Base-by-base conservation (phyloP, 2,329 filamentous ascomycete species). In the Penicillium sp. region DNA sequence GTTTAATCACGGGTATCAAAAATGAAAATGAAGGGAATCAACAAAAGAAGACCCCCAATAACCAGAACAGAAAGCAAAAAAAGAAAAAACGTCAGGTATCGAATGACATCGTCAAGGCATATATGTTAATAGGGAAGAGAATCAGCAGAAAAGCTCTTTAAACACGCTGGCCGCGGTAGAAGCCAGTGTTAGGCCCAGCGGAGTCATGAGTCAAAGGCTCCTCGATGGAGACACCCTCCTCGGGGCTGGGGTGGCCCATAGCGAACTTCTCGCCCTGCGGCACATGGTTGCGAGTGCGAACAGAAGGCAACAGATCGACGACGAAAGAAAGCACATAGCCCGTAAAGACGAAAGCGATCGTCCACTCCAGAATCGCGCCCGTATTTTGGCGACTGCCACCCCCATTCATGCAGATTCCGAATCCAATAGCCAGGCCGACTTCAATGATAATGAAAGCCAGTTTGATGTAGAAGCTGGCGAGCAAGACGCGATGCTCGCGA, bases 241-340 rank as follows among this genome's bases (percentile, higher is more conserved):
- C 45, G 10, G n/a, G 24, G 14, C 24, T 22, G 13, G 48, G 43
- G 13, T 66, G 52, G 16, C 54, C 40, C 62, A 69, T 67, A 31
- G 70, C 22, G 18, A 61, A 62, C 58, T 74, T 74, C 55, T 76
- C 70, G 29, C 75, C 76, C 49, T 79, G 76, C 0, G 76, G 75
- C 5, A 76, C 53, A 48, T 74, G 75, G 61, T 77, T 70, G 60
- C 82, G 84, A 10, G 86, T 89, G 58, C 83, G 79, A 2, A 89
- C 79, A 10, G 91, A 90, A 0, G 94, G 94, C 60, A 90, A 81
- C 47, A 99, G 85, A 75, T 99, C 93, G 70, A 97, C 81, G 67
- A 88, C 83, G 79, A 96, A 97, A 57, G 88, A 91, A 59, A 93
- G 83, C 57, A 95, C 81, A 76, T 96, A 97, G 68, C 92, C 88